Conservation (phyloP, 176 grass and related monocot species). For the Carex littledalei region DNA sequence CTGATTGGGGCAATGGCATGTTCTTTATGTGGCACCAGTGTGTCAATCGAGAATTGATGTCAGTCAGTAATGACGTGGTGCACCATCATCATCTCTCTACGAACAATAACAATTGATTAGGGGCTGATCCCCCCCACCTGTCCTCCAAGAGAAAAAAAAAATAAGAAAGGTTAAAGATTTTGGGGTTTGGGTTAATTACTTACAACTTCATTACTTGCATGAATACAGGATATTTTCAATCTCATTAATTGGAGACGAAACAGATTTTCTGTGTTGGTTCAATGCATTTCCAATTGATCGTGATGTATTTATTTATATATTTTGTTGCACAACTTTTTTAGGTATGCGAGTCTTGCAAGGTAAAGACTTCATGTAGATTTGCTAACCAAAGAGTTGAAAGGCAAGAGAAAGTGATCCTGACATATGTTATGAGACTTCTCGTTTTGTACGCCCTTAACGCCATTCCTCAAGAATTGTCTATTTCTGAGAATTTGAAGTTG, state of each 20-base stretch:
- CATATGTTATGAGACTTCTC: slow-evolving; percentile 58
- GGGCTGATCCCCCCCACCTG: too few relatives aligned
- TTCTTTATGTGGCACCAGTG: too few relatives aligned
- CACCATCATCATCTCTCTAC: background rate
- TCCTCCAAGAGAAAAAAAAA: too few relatives aligned
- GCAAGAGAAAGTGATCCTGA: slow-evolving; percentile 58
- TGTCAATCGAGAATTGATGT: background rate
- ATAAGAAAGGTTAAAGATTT: too few relatives aligned
- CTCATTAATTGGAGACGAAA: background rate
- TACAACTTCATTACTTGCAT: too few relatives aligned
- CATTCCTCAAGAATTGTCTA: slow-evolving; percentile 20
- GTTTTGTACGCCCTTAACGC: slow-evolving; percentile 50
- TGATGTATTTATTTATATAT: background rate
- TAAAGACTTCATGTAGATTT: slow-evolving; percentile 62
- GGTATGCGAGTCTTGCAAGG: slow-evolving; percentile 52
- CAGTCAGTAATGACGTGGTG: background rate
- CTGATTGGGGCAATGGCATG: too few relatives aligned
- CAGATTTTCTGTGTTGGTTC: background rate
- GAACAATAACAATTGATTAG: background rate
- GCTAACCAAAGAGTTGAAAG: slow-evolving; percentile 42
- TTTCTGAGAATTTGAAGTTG: slow-evolving; percentile 43
- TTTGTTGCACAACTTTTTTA: slow-evolving; percentile 23
- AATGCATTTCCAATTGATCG: background rate
- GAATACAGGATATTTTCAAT: background rate
- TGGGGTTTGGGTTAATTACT: too few relatives aligned